These are phyloP conservation scores for Fragosphaeria purpurea DNA, from an alignment of 2,329 filamentous ascomycete genomes.

Conservation along the genomic window DNA sequence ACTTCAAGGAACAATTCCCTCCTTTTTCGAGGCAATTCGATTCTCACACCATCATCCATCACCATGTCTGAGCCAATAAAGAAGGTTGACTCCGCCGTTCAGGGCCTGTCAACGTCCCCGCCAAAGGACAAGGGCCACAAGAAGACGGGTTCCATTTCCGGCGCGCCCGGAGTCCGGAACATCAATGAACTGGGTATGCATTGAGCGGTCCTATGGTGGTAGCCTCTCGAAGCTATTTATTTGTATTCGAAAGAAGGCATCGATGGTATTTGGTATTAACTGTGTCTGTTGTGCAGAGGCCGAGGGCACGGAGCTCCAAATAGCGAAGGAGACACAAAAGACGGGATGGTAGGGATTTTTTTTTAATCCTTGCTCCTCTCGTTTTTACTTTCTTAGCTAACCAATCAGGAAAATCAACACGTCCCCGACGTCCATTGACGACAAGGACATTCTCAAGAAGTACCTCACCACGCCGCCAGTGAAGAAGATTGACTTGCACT, in stretches of 20 bases:
- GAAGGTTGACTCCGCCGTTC: conserved; percentile 88
- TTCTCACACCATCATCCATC: not conserved
- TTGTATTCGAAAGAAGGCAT: no score
- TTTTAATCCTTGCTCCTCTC: not conserved
- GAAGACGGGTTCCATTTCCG: conserved; percentile 45
- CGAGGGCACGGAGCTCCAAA: conserved; percentile 59
- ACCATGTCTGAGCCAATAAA: conserved; percentile 51
- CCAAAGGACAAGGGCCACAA: conserved; percentile 50
- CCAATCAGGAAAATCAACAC: conserved; percentile 80
- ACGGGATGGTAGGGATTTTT: conserved; percentile 63
- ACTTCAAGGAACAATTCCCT: not conserved
- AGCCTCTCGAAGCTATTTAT: no score
- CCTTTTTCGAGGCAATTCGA: not conserved
- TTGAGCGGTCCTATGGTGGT: no score
- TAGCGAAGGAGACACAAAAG: conserved; percentile 75
- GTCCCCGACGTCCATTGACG: conserved; percentile 66
- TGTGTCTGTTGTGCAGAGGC: conserved; percentile 45
- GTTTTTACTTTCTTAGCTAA: conserved; percentile 9
- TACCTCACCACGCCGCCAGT: conserved; percentile 69
- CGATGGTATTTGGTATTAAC: conserved; percentile 27
- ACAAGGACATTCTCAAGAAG: conserved; percentile 75
- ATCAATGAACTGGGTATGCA: conserved; percentile 70
- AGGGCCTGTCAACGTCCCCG: conserved; percentile 61
- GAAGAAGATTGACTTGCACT: conserved; percentile 90
- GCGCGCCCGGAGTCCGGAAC: conserved; percentile 60